phyloP scores from a whole-genome alignment of 2,329 filamentous ascomycete genomes.

The Ascochyta fabae region DNA sequence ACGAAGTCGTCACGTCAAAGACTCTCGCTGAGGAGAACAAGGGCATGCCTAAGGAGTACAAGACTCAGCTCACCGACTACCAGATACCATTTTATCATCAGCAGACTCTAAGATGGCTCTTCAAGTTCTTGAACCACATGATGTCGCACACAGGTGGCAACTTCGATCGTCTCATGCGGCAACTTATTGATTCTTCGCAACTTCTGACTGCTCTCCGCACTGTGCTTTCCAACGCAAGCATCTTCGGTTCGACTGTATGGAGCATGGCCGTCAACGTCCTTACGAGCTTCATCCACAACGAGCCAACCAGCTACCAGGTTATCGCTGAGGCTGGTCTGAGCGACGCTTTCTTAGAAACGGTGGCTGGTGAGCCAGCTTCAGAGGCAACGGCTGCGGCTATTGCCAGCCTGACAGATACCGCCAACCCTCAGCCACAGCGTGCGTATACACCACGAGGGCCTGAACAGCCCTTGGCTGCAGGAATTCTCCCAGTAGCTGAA shows the following conservation, averaged over 20 bases:
- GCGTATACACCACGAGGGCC: slow-evolving; percentile 34
- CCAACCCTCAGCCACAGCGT: slow-evolving; percentile 17
- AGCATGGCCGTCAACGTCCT: slow-evolving; percentile 90
- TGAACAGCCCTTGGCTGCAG: slow-evolving; percentile 60
- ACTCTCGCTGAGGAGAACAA: slow-evolving; percentile 69
- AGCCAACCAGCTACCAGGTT: slow-evolving; percentile 95
- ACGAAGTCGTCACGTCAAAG: slow-evolving; percentile 75
- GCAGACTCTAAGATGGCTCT: slow-evolving; percentile 88
- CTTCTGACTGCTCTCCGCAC: slow-evolving; percentile 78
- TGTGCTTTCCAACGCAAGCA: slow-evolving; percentile 78
- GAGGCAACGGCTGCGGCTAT: slow-evolving; percentile 24
- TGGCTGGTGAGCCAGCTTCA: slow-evolving; percentile 60
- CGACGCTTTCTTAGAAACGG: slow-evolving; percentile 80
- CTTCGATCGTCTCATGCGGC: slow-evolving; percentile 87
- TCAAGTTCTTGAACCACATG: slow-evolving; percentile 96
- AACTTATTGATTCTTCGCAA: slow-evolving; percentile 90
- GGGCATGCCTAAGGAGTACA: slow-evolving; percentile 74
- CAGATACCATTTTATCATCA: slow-evolving; percentile 92
- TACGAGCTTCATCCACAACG: slow-evolving; percentile 97
- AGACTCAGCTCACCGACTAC: slow-evolving; percentile 87
- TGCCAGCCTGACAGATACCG: slow-evolving; percentile 20
- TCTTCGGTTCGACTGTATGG: slow-evolving; percentile 94
- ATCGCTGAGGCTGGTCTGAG: slow-evolving; percentile 94
- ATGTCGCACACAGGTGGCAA: slow-evolving; percentile 84
- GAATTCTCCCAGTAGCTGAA: slow-evolving; percentile 86